These are phyloP conservation scores for Fraxinus americana DNA, from an alignment of 257 asterid species.

Conservation along the genomic window DNA sequence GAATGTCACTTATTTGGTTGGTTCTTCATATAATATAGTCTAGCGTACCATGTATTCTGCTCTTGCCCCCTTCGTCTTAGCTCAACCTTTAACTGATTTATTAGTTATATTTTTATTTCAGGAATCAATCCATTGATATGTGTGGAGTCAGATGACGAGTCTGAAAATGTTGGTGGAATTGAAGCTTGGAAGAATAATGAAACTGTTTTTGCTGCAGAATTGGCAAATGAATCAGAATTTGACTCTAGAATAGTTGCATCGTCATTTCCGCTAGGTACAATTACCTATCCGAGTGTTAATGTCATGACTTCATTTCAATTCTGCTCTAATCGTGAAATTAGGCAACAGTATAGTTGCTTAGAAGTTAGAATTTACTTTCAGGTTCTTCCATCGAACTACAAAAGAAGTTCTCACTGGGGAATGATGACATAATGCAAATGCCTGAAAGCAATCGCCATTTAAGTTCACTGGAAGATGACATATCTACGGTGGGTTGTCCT, in stretches of 20 bases:
- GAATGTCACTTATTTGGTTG: background rate
- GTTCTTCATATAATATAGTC: slow-evolving; percentile 2
- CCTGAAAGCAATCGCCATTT: slow-evolving; percentile 36
- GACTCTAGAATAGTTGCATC: slow-evolving; percentile 41
- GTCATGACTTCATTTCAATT: slow-evolving; percentile 18
- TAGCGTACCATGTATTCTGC: slow-evolving; percentile 16
- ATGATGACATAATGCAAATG: slow-evolving; percentile 29
- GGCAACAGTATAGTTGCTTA: slow-evolving; percentile 24
- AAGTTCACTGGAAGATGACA: slow-evolving; percentile 37
- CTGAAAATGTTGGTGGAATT: slow-evolving; percentile 37
- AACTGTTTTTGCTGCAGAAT: slow-evolving; percentile 36
- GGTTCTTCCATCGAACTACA: slow-evolving; percentile 34
- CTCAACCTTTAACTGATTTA: background rate
- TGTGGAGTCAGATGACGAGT: slow-evolving; percentile 73
- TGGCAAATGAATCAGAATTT: slow-evolving; percentile 36
- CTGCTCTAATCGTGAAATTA: slow-evolving; percentile 17
- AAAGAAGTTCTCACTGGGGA: slow-evolving; percentile 32
- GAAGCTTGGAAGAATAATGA: slow-evolving; percentile 37
- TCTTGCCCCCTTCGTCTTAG: slow-evolving; percentile 9
- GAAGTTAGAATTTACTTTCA: slow-evolving; percentile 30
- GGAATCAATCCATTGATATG: slow-evolving; percentile 52
- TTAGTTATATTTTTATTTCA: slow-evolving; percentile 22
- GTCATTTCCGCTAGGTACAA: slow-evolving; percentile 44
- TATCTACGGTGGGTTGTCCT: slow-evolving; percentile 51
- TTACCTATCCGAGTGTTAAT: slow-evolving; percentile 25